A percentile compares a stretch with the other conserved stretches of the same genome.
phyloP scores from a whole-genome alignment of 805 yeast genomes.

The Wickerhamia fluorescens region DNA sequence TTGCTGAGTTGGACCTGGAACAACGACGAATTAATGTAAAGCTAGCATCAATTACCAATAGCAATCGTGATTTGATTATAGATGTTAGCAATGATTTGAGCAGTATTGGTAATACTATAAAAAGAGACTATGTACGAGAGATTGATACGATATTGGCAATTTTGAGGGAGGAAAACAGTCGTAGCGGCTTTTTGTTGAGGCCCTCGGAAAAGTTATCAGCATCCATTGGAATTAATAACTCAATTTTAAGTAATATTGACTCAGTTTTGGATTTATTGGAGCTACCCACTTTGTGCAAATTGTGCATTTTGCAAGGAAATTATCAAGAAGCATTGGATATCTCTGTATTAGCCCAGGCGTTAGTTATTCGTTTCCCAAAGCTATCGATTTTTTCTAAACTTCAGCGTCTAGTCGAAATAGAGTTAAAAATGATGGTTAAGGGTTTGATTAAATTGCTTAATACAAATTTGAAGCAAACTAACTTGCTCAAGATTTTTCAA shows the following conservation, averaged over 20 bases:
- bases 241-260: slow-evolving; percentile 56
- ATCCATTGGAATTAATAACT: slow-evolving; percentile 17
- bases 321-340: slow-evolving; percentile 87
- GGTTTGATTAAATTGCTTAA: slow-evolving; percentile 63
- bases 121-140: slow-evolving; percentile 9
- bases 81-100: slow-evolving; percentile 29
- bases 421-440: slow-evolving; percentile 57
- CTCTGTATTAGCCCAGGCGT: slow-evolving; percentile 62
- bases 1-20: slow-evolving; percentile 63
- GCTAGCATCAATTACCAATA: slow-evolving; percentile 34
- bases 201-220: slow-evolving; percentile 15
- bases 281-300: slow-evolving; percentile 71
- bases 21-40: slow-evolving; percentile 42
- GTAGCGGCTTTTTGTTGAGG: slow-evolving; percentile 10
- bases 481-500: slow-evolving; percentile 69
- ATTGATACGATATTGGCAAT: slow-evolving; percentile 9
- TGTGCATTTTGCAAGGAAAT: slow-evolving; percentile 82
- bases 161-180: slow-evolving; percentile 13
- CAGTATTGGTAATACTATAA: slow-evolving; percentile 18
- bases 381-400: slow-evolving; percentile 45
- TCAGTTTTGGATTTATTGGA: slow-evolving; percentile 72
- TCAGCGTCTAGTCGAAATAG: slow-evolving; percentile 45
- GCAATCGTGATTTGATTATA: slow-evolving; percentile 41
- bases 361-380: slow-evolving; percentile 63
- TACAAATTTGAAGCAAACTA: slow-evolving; percentile 73